Conservation (phyloP, 1,284 basidiomycete species). For the Fomitiporia mediterranea region DNA sequence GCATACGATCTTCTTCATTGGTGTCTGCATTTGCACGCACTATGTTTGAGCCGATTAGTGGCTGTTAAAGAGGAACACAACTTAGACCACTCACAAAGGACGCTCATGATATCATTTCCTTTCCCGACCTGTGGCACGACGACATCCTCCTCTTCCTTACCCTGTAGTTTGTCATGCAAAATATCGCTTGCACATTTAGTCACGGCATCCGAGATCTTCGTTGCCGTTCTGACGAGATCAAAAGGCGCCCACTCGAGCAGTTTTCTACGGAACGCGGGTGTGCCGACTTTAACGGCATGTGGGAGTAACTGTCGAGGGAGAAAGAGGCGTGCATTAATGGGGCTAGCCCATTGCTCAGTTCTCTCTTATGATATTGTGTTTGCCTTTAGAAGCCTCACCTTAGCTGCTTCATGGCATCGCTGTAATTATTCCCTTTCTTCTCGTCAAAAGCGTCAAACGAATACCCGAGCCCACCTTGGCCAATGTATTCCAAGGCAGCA, state of each 20-base stretch:
- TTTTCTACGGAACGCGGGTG: slow-evolving; percentile 15
- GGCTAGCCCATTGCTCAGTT: background rate
- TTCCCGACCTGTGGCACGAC: slow-evolving; percentile 25
- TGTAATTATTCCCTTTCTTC: slow-evolving; percentile 25
- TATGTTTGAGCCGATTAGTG: slow-evolving; percentile 8
- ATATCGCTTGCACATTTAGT: slow-evolving; percentile 11
- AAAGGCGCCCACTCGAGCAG: background rate
- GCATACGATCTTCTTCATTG: slow-evolving; percentile 28
- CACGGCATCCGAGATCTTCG: slow-evolving; percentile 8
- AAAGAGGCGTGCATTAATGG: slow-evolving; percentile 5
- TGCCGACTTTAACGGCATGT: slow-evolving; percentile 1
- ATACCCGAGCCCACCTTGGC: slow-evolving; percentile 34
- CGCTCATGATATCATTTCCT: slow-evolving; percentile 32
- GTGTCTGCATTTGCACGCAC: slow-evolving; percentile 30
- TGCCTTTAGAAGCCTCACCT: slow-evolving; percentile 4
- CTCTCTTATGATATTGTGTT: slow-evolving; percentile 8
- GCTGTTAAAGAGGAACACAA: background rate
- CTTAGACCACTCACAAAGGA: slow-evolving; percentile 26
- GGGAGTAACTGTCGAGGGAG: slow-evolving; percentile 7
- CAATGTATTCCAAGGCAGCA: slow-evolving; percentile 35
- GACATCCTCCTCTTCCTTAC: slow-evolving; percentile 24
- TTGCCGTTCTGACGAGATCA: background rate
- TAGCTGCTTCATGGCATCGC: slow-evolving; percentile 27
- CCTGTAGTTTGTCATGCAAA: slow-evolving; percentile 23
- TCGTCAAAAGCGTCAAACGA: slow-evolving; percentile 32